Base-by-base conservation (phyloP, 2,329 filamentous ascomycete species). In the Cryoendolithus antarcticus region DNA sequence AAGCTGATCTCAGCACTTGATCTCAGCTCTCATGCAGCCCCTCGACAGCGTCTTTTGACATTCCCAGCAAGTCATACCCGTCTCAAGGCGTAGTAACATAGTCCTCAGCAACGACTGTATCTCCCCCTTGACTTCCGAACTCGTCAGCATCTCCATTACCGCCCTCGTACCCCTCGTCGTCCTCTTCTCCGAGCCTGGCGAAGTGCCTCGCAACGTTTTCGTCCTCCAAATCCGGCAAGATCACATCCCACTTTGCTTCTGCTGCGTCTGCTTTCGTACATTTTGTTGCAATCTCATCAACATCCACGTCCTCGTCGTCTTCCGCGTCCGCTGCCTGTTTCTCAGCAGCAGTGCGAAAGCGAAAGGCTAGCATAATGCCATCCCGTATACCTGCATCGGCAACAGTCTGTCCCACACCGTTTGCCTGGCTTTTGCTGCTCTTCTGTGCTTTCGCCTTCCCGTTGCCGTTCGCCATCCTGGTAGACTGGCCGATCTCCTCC, bases 401-500 rank as follows among this genome's bases (percentile, higher is more conserved):
- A 37, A 48, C 63, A 64, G 19, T 57, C 59, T 27, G 44, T 48
- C 13, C 49, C 28, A 15, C 56, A 53, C 31, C 56, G 55, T 27
- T 44, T 56, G 24, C 50, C 52, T 37, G 64, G 42, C 43, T 63
- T 61, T 1, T 9, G 43, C 15, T 41, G 40, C 12, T 38, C 37
- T 7, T 27, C 40, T 49, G 38, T 6, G 51, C 60, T 43, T 62
- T 63, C 9, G 54, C 61, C 37, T 62, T 63, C 7, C 60, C 62
- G 35, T 66, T 65, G 10, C 53, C 55, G 7, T 46, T 63, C 6
- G 41, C 46, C 37, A 12, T 39, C 8, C 45, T 45, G 3, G 37
- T 48, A 12, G 48, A 48, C 8, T 44, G 45, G 3, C 49, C 49
- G n/a, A 62, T 46, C 30, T 61, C 53, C 19, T 52, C 45, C 50